Conservation (phyloP, 306 rosid species). For the Cicer chorassanicum region DNA sequence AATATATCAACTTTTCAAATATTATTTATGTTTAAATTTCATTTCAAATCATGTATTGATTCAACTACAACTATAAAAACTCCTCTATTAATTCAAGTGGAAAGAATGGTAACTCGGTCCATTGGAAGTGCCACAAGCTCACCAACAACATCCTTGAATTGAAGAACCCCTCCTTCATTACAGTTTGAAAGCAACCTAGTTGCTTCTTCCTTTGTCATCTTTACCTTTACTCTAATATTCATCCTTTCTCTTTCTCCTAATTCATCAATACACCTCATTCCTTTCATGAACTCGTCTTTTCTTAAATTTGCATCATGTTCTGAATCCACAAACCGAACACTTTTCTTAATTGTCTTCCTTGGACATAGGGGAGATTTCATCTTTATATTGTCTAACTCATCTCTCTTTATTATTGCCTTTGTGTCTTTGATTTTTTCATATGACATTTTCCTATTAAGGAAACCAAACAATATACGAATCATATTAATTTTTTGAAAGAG, state of each 20-base stretch:
- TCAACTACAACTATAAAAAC: too few species aligned
- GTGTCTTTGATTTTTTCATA: neutral
- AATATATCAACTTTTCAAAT: too few species aligned
- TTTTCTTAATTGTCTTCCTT: slow-evolving; percentile 40
- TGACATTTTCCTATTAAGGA: slow-evolving; percentile 24
- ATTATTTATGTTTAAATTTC: too few species aligned
- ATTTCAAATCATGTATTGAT: too few species aligned
- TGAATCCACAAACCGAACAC: slow-evolving; percentile 42
- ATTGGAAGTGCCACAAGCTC: slow-evolving; percentile 50
- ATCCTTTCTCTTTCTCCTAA: slow-evolving; percentile 29
- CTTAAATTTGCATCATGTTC: slow-evolving; percentile 43
- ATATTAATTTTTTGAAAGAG: slow-evolving; percentile 11
- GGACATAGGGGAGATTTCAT: neutral
- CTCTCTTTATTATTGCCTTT: slow-evolving; percentile 52
- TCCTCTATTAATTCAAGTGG: neutral
- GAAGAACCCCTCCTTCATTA: slow-evolving; percentile 65
- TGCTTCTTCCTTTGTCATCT: slow-evolving; percentile 78
- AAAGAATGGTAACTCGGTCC: slow-evolving; percentile 41
- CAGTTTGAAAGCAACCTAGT: slow-evolving; percentile 58
- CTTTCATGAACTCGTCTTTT: slow-evolving; percentile 21
- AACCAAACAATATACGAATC: slow-evolving; percentile 40
- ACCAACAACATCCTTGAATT: slow-evolving; percentile 58
- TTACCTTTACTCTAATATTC: slow-evolving; percentile 61
- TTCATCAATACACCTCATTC: neutral
- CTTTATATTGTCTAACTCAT: slow-evolving; percentile 50